Evolutionary conservation across 352 stramenopile species (phyloP).

Genomic region (Pythium plurisporium): DNA sequence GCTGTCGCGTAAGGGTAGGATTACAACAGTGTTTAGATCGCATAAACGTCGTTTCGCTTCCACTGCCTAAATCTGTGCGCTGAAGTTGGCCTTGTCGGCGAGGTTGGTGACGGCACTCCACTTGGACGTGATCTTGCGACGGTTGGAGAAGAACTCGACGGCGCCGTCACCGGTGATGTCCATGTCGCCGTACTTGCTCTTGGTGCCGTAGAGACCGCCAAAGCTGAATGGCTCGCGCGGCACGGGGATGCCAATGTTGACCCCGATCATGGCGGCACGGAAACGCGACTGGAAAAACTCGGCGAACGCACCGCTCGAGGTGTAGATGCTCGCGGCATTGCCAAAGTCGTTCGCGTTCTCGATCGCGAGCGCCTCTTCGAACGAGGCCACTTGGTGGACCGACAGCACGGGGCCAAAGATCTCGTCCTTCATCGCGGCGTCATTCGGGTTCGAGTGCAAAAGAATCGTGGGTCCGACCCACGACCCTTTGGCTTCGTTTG

Average conservation of each 20-base stretch:
- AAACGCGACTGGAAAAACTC: conserved; percentile 94
- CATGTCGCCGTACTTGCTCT: conserved; percentile 97
- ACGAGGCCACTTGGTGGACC: conserved; percentile 75
- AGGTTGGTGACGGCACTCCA: conserved; percentile 70
- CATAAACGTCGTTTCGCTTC: neutral
- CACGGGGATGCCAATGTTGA: conserved; percentile 96
- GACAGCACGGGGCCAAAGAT: conserved; percentile 98
- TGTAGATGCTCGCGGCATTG: conserved; percentile 97
- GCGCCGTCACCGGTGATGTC: conserved; percentile 97
- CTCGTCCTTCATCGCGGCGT: conserved; percentile 92
- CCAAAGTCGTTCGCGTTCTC: conserved; percentile 97
- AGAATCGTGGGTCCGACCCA: conserved; percentile 97
- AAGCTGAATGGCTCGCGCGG: conserved; percentile 96
- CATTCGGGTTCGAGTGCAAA: conserved; percentile 80
- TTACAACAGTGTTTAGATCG: neutral
- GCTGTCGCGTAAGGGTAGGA: conserved; percentile 4
- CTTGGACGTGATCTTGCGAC: conserved; percentile 96
- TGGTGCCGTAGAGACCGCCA: conserved; percentile 95
- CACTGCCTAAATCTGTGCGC: conserved; percentile 45
- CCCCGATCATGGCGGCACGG: conserved; percentile 91
- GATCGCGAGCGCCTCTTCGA: conserved; percentile 94
- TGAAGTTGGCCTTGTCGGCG: conserved; percentile 66
- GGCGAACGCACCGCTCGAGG: conserved; percentile 88
- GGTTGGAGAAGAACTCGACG: conserved; percentile 97
- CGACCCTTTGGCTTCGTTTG: conserved; percentile 36